Evolutionary conservation across 106 monocot species (phyloP).

Genomic region (Platanthera guangdongensis): DNA sequence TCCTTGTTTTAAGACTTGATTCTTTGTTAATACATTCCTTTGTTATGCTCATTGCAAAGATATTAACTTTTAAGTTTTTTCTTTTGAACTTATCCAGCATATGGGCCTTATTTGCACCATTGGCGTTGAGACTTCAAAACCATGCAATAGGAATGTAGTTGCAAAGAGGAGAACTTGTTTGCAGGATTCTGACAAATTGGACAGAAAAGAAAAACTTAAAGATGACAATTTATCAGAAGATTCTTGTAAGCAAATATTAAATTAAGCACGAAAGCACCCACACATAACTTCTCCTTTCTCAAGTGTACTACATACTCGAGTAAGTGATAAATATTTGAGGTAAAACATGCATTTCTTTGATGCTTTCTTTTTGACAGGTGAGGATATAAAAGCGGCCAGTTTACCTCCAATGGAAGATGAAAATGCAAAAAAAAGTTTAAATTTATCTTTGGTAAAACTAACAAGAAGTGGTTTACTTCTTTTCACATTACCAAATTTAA

Average conservation of each 20-base stretch:
- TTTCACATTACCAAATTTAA: slow-evolving; percentile 43
- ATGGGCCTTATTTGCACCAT: slow-evolving; percentile 10
- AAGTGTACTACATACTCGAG: not conserved
- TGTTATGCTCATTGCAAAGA: not conserved
- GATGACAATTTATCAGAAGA: slow-evolving; percentile 9
- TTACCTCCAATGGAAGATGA: slow-evolving; percentile 12
- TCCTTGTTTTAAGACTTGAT: not conserved
- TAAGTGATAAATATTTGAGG: not conserved
- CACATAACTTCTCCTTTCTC: not conserved
- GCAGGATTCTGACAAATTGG: slow-evolving; percentile 13
- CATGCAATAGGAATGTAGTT: slow-evolving; percentile 16
- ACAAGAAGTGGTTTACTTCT: slow-evolving; percentile 76
- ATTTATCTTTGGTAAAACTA: slow-evolving; percentile 76
- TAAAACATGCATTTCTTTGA: not conserved
- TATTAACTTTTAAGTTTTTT: not conserved
- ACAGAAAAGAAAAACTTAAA: slow-evolving; percentile 7
- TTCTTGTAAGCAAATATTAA: slow-evolving; percentile 26
- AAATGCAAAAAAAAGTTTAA: slow-evolving; percentile 5
- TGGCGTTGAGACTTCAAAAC: slow-evolving; percentile 7
- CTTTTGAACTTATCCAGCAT: slow-evolving; percentile 32
- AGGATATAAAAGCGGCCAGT: slow-evolving; percentile 12
- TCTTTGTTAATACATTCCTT: not conserved
- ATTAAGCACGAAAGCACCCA: not conserved
- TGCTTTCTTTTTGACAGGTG: slow-evolving; percentile 22
- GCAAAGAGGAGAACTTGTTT: slow-evolving; percentile 57